phyloP scores from a whole-genome alignment of 2,329 filamentous ascomycete genomes.

The Penicillium glabrum region DNA sequence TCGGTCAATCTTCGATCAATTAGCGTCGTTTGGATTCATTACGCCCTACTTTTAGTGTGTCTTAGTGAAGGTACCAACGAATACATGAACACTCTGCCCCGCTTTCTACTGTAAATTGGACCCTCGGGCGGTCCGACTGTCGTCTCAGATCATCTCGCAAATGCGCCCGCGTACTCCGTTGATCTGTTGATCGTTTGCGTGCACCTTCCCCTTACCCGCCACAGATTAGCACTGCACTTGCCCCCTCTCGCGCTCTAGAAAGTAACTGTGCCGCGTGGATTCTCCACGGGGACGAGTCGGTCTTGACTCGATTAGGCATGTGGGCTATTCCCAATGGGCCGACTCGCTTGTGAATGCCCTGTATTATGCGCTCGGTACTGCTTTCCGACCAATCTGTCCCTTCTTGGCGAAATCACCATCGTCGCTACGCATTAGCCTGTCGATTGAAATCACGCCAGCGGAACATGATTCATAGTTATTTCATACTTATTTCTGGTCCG shows the following conservation, averaged over 20 bases:
- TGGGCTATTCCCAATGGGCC: neutral
- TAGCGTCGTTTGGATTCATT: constrained; percentile 18
- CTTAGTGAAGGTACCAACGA: neutral
- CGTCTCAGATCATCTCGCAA: neutral
- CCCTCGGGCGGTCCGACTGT: constrained; percentile 2
- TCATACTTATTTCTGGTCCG: too few species aligned
- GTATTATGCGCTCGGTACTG: neutral
- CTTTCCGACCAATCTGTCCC: neutral
- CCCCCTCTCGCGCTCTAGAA: neutral
- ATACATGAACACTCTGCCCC: constrained; percentile 9
- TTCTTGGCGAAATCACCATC: neutral
- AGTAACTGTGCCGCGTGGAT: constrained; percentile 2
- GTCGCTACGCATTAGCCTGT: neutral
- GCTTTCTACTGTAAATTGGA: constrained; percentile 5
- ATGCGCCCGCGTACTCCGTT: neutral
- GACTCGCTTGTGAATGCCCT: neutral
- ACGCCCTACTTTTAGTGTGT: neutral
- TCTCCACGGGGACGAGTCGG: constrained; percentile 7
- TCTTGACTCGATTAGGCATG: constrained; percentile 5
- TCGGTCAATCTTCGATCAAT: constrained; percentile 17
- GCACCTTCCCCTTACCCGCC: neutral
- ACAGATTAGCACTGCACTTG: neutral
- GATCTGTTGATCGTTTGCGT: neutral
- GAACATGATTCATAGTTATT: neutral
- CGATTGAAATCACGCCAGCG: neutral